Percentiles rank a stretch among this genome's conserved stretches.
Evolutionary conservation across 73 alveolate species (phyloP).

Genomic region (Urostyla sp.): DNA sequence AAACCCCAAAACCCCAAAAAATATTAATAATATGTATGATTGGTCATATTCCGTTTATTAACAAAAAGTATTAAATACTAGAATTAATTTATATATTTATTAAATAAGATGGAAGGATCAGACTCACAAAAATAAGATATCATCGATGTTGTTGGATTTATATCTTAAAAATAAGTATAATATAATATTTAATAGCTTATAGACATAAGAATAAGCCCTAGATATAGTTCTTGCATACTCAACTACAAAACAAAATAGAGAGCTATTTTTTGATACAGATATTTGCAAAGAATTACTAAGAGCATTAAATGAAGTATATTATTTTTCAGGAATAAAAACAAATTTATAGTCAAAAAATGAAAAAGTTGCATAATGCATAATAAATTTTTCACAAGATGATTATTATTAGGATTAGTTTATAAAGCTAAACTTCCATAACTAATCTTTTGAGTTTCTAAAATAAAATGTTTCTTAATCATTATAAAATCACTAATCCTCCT

Average conservation of each 20-base stretch:
- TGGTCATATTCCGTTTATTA: too few species aligned
- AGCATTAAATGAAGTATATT: constrained; percentile 15
- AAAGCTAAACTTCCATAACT: background rate
- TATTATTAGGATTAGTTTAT: constrained; percentile 13
- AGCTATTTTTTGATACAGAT: constrained; percentile 24
- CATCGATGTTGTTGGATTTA: too few species aligned
- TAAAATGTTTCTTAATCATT: too few species aligned
- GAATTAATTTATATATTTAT: too few species aligned
- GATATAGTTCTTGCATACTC: constrained; percentile 37
- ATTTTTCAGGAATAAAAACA: background rate
- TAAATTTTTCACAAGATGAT: constrained; percentile 22
- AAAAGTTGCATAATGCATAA: constrained; percentile 43
- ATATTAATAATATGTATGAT: too few species aligned
- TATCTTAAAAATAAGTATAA: too few species aligned
- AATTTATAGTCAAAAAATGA: background rate
- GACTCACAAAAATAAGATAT: too few species aligned
- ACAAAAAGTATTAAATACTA: too few species aligned
- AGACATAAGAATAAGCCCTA: constrained; percentile 21
- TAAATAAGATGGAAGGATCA: too few species aligned
- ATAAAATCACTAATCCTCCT: too few species aligned
- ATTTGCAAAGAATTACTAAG: constrained; percentile 5
- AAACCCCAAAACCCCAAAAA: too few species aligned
- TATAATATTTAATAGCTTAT: too few species aligned
- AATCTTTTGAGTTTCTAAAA: constrained; percentile 42
- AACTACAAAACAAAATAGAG: constrained; percentile 32